Conservation (phyloP, 139 green algal genomes). For the Chlamydomonas eustigma region DNA sequence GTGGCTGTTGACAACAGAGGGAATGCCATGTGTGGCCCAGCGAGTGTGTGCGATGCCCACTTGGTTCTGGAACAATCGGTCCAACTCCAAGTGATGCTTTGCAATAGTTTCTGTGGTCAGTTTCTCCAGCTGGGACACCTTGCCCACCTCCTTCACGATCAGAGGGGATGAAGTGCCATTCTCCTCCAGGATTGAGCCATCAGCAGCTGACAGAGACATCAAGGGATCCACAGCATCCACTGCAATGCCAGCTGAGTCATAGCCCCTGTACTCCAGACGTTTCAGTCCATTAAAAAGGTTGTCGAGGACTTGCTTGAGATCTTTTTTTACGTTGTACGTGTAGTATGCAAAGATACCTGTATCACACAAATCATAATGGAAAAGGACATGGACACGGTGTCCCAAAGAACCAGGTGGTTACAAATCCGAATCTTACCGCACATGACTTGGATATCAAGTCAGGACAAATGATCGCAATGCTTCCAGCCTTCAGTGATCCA, state of each 20-base stretch:
- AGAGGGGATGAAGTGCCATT: slow-evolving; percentile 22
- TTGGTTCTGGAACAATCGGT: slow-evolving; percentile 1
- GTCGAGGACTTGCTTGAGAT: slow-evolving; percentile 47
- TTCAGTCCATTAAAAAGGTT: slow-evolving; percentile 83
- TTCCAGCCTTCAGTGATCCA: too few relatives aligned
- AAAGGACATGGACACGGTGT: too few relatives aligned
- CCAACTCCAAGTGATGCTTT: not conserved
- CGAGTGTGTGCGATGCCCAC: slow-evolving; percentile 93
- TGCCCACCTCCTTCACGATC: slow-evolving; percentile 74
- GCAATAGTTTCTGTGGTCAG: slow-evolving; percentile 37
- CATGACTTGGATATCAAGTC: too few relatives aligned
- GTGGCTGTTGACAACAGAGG: slow-evolving; percentile 84
- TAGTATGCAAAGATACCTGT: not conserved
- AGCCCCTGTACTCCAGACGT: slow-evolving; percentile 96
- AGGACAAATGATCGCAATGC: too few relatives aligned
- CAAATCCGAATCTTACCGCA: too few relatives aligned
- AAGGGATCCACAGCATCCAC: slow-evolving; percentile 64
- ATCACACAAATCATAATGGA: too few relatives aligned
- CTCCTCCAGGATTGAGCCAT: slow-evolving; percentile 26
- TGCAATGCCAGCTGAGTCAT: slow-evolving; percentile 82
- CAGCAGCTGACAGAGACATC: not conserved
- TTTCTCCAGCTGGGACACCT: slow-evolving; percentile 81
- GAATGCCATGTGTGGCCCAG: slow-evolving; percentile 87
- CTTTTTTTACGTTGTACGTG: slow-evolving; percentile 1
- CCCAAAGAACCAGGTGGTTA: too few relatives aligned